Evolutionary conservation across 2,329 filamentous ascomycete species (phyloP).

Genomic region (Harringtonia lauricola): DNA sequence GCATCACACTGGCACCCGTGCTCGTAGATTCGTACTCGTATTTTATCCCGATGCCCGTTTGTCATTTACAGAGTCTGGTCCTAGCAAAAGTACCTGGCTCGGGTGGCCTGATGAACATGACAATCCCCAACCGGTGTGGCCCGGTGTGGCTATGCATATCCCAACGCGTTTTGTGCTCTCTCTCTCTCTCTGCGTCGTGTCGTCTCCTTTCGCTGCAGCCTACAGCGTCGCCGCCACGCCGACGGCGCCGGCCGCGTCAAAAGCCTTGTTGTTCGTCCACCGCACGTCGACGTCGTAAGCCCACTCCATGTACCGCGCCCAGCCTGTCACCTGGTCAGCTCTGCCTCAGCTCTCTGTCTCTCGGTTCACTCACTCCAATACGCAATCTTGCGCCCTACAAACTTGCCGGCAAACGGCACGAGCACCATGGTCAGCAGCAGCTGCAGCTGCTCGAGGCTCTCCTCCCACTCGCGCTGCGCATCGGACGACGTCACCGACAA

Average conservation of each 20-base stretch:
- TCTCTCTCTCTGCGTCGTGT: not conserved
- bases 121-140: too few relatives aligned
- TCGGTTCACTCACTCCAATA: constrained; percentile 82
- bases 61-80: too few relatives aligned
- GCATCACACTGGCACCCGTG: too few relatives aligned
- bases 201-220: not conserved
- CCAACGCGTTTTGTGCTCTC: not conserved
- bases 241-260: constrained; percentile 52
- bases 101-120: too few relatives aligned
- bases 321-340: constrained; percentile 47
- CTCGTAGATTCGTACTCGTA: too few relatives aligned
- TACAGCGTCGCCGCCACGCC: constrained; percentile 47
- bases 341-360: not conserved
- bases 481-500: constrained; percentile 57
- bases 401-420: constrained; percentile 90
- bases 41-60: too few relatives aligned
- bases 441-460: constrained; percentile 87
- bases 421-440: constrained; percentile 88
- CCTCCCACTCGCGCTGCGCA: constrained; percentile 90
- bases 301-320: constrained; percentile 93
- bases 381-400: constrained; percentile 85
- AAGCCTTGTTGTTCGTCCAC: constrained; percentile 50
- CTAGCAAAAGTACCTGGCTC: too few relatives aligned
- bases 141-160: too few relatives aligned
- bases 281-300: constrained; percentile 68